Evolutionary conservation across 2,329 filamentous ascomycete genomes (phyloP), one percentile per base, ranked within the genome.

Genomic region (Arthrobotrys iridis): DNA sequence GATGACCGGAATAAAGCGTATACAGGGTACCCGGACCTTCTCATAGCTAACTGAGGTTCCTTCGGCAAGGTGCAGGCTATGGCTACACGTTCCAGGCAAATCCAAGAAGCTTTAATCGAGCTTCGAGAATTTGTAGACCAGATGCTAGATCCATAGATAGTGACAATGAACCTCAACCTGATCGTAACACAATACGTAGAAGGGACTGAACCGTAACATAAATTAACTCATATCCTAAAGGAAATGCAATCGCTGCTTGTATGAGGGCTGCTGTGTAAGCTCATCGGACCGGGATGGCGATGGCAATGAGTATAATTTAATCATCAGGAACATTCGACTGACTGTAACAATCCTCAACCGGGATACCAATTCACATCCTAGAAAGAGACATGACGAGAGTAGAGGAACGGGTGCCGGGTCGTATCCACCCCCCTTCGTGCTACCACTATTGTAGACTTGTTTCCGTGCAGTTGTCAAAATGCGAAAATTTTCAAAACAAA

Each of bases 171-270:
- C 33, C 7, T 50, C 7, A 41, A 35, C 13, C 33, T 5, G n/a
- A 40, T 41, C 28, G 64, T 68, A n/a, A 30, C 22, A 60, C 64
- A 60, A 48, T n/a, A n/a, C n/a, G n/a, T n/a, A 48, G 15, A 43
- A 15, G n/a, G 45, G 35, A 64, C 43, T 46, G 24, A 10, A 52
- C 15, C 35, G 33, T 18, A 22, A 26, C 30, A 10, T 15, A 4
- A 11, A 28, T 52, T 33, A 15, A n/a, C 5, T 30, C 26, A 7
- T 52, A 33, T 15, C 7, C 1, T 33, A 11, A 33, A 4, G 3
- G 37, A 11, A 40, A 37, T 40, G 18, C 41, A 63, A 50, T 26
- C 11, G 26, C 4, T n/a, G 4, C 28, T 37, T 24, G 10, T 15
- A 48, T 33, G 13, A 58, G 2, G 13, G 18, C 52, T 59, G 50